Evolutionary conservation across 768 basidiomycete species (phyloP).

Genomic region (Pulveroboletus sp.): DNA sequence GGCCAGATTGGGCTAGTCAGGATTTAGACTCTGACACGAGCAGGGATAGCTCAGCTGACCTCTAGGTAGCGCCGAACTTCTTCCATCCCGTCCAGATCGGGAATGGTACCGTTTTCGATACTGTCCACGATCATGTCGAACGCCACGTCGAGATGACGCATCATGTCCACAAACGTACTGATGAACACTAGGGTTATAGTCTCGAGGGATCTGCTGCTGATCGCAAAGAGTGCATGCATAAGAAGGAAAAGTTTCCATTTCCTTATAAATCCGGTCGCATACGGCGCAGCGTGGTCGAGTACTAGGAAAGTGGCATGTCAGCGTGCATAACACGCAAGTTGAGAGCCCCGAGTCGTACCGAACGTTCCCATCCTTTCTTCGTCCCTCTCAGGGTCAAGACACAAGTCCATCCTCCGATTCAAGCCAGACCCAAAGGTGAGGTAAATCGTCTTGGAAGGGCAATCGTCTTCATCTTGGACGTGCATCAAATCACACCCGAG

Average conservation of each 20-base stretch:
- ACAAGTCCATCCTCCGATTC: not conserved
- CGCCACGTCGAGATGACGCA: slow-evolving; percentile 8
- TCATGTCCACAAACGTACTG: slow-evolving; percentile 5
- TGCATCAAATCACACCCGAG: not conserved
- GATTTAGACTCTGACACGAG: not conserved
- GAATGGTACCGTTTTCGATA: slow-evolving; percentile 9
- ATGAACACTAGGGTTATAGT: slow-evolving; percentile 1
- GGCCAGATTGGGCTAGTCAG: not conserved
- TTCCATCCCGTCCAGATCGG: slow-evolving; percentile 3
- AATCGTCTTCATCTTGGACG: not conserved
- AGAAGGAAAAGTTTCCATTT: slow-evolving; percentile 6
- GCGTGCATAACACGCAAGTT: not conserved
- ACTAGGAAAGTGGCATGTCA: not conserved
- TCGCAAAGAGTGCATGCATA: not conserved
- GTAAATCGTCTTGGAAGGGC: not conserved
- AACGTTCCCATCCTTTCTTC: slow-evolving; percentile 11
- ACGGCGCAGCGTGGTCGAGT: not conserved
- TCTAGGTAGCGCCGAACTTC: slow-evolving; percentile 6
- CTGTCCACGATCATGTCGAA: slow-evolving; percentile 6
- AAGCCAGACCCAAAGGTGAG: not conserved
- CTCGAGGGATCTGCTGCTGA: slow-evolving; percentile 1
- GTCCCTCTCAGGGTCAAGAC: slow-evolving; percentile 2
- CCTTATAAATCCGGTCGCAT: not conserved
- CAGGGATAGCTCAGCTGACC: not conserved
- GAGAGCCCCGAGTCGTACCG: not conserved